Base-by-base conservation (phyloP, 306 rosid genomes). In the Vigna unguiculata region DNA sequence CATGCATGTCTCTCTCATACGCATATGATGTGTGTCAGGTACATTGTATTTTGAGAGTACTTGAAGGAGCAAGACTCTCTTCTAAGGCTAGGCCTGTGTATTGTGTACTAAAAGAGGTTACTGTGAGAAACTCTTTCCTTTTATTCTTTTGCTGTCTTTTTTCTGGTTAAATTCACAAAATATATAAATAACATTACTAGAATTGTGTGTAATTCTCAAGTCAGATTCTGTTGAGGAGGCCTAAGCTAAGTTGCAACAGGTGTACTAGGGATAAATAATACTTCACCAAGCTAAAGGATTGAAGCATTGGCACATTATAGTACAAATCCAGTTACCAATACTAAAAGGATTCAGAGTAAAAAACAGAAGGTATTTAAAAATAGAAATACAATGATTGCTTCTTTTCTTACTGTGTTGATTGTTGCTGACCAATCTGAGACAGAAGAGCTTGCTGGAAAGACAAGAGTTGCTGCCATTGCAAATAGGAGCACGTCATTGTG, bases 341-440 rank as follows among this genome's bases (percentile, higher is more conserved):
- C 61, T 14, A 66, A 45, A 36, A 52, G 48, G 61, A 43, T 61
- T 61, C 20, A 62, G 43, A 46, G 10, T 7, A 12, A 45, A 45
- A 47, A 64, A 64, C 52, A 68, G 34, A 73, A 14, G 20, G 11
- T 19, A 78, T 51, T 48, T 67, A 22, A 59, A 28, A 82, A 80
- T 6, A 25, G 7, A 47, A 71, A 80, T 14, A 53, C 49, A 47
- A 76, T 12, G 57, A 78, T 40, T 77, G 62, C 47, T 74, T 59
- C 71, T 77, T 69, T 79, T 82, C 97, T 88, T 86, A 90, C 96
- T 73, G 90, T 59, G 91, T 80, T 81, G 97, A 71, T 79, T 87
- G 97, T 74, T 80, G 89, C 66, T 65, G 87, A 77, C 89, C 87
- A 79, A 83, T 72, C 84, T 86, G 92, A 24, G 93, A 81, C 85